Evolutionary conservation across 129 eudicot species (phyloP).

Genomic region (Flaveria trinervia): DNA sequence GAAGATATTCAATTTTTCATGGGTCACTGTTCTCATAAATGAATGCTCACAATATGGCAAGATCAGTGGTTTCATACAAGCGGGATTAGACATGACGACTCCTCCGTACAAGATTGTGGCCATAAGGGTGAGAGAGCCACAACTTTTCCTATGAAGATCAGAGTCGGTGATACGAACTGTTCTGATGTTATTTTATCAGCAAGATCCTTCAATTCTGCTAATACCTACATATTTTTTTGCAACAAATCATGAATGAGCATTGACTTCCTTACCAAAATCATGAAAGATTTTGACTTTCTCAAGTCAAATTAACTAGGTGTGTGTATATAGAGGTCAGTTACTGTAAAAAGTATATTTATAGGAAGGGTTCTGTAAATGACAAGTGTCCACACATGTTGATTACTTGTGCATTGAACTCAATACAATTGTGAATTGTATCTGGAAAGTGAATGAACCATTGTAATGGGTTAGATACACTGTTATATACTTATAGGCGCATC

Average conservation of each 20-base stretch:
- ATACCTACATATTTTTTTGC: conserved; percentile 45
- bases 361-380: too few species aligned
- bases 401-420: not conserved
- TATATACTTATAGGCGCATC: not conserved
- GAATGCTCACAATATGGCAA: not conserved
- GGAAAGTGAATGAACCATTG: not conserved
- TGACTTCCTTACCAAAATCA: not conserved
- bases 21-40: not conserved
- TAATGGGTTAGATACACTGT: not conserved
- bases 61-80: conserved; percentile 18
- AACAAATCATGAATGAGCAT: not conserved
- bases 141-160: conserved; percentile 85
- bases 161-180: conserved; percentile 71
- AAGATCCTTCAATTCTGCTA: conserved; percentile 75
- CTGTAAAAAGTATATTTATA: too few species aligned
- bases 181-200: conserved; percentile 59
- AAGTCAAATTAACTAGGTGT: not conserved
- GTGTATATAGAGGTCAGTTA: too few species aligned
- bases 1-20: not conserved
- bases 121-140: conserved; percentile 96
- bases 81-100: conserved; percentile 30
- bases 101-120: conserved; percentile 50
- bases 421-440: not conserved
- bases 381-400: too few species aligned
- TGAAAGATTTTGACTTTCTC: not conserved